These are phyloP conservation scores for Fomitopsis pinicola DNA, from an alignment of 1,284 basidiomycete genomes.

Conservation along the genomic window DNA sequence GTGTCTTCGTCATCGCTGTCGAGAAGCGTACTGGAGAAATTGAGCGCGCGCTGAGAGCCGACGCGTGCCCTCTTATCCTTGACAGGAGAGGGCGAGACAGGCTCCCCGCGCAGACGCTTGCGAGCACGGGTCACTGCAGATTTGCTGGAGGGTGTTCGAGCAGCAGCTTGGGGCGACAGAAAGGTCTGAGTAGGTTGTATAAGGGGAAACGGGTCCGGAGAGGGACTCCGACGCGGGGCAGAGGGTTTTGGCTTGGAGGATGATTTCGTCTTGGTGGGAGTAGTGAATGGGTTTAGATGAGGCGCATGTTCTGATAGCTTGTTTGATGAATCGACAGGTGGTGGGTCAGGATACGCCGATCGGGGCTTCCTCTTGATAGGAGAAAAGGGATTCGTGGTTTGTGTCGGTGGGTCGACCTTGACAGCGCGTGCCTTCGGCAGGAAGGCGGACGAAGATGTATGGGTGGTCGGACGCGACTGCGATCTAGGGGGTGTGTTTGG, in stretches of 20 bases:
- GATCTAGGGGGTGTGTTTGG: conserved; percentile 34
- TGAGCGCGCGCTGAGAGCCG: conserved; percentile 27
- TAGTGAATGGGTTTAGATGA: conserved; percentile 48
- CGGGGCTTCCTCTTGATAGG: conserved; percentile 55
- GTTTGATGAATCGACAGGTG: conserved; percentile 5
- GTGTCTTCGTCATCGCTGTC: conserved; percentile 37
- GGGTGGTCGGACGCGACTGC: conserved; percentile 23
- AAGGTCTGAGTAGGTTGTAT: conserved; percentile 19
- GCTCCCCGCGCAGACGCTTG: conserved; percentile 75
- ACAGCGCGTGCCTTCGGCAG: conserved; percentile 45
- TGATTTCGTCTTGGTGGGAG: conserved; percentile 39
- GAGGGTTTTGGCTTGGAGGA: conserved; percentile 22
- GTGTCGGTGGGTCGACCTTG: conserved; percentile 44
- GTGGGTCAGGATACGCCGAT: background rate
- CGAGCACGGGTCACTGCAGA: conserved; percentile 60
- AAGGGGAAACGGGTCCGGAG: conserved; percentile 35
- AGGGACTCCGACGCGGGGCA: conserved; percentile 27
- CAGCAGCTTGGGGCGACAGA: conserved; percentile 2
- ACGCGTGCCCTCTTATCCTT: conserved; percentile 66
- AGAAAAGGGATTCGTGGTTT: conserved; percentile 72
- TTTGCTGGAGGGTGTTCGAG: conserved; percentile 13
- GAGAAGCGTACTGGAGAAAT: conserved; percentile 20
- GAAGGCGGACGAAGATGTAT: conserved; percentile 30
- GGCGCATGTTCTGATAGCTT: conserved; percentile 15
- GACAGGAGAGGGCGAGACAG: conserved; percentile 73